Evolutionary conservation across 352 stramenopile genomes (phyloP).

Genomic region (Saprolegnia parasitica): DNA sequence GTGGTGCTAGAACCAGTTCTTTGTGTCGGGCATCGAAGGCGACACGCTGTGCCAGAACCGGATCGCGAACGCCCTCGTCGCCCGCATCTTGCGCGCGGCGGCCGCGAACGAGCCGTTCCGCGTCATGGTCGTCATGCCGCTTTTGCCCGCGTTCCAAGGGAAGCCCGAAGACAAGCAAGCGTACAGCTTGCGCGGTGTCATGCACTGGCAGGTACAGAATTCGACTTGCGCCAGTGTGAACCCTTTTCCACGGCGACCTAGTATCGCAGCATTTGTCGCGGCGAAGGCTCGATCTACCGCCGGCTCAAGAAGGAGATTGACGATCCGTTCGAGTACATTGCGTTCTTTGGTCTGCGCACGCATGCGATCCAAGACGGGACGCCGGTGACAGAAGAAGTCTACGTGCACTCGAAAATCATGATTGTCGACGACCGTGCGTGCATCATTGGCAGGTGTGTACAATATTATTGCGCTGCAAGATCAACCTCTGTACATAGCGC

Average conservation of each 20-base stretch:
- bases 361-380: slow-evolving; percentile 40
- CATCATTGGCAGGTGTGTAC: slow-evolving; percentile 58
- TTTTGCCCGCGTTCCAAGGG: slow-evolving; percentile 76
- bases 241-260: too few species aligned
- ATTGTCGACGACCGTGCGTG: slow-evolving; percentile 75
- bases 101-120: slow-evolving; percentile 82
- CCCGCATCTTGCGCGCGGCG: slow-evolving; percentile 65
- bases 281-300: slow-evolving; percentile 77
- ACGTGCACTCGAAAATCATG: slow-evolving; percentile 90
- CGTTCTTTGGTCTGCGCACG: slow-evolving; percentile 76
- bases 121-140: slow-evolving; percentile 79
- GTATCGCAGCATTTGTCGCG: slow-evolving; percentile 79
- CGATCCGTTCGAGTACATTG: slow-evolving; percentile 84
- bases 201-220: slow-evolving; percentile 77
- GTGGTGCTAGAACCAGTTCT: slow-evolving; percentile 71
- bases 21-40: slow-evolving; percentile 80
- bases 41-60: slow-evolving; percentile 75
- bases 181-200: slow-evolving; percentile 75
- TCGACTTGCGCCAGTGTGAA: too few species aligned
- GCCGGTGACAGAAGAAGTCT: slow-evolving; percentile 69
- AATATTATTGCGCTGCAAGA: neutral
- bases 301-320: slow-evolving; percentile 68
- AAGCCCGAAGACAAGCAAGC: slow-evolving; percentile 75
- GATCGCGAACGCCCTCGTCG: slow-evolving; percentile 73
- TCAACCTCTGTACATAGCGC: slow-evolving; percentile 31